Evolutionary conservation across 1,284 basidiomycete species (phyloP), one percentile per base, ranked within the genome.

Genomic region (Calocybe gambosa): DNA sequence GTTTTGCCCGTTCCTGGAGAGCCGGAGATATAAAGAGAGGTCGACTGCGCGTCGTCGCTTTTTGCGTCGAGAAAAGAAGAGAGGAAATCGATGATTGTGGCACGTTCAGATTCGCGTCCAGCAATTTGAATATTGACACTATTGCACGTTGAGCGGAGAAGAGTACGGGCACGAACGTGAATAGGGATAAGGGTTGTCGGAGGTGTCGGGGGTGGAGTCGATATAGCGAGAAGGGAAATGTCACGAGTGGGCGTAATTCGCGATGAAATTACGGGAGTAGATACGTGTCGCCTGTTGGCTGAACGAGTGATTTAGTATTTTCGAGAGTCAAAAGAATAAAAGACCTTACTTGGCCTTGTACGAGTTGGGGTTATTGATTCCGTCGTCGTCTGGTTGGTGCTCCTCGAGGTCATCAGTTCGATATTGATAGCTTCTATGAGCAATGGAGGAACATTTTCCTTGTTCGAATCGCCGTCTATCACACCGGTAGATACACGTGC

Each of bases 1-100:
- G 88, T 90, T 67, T 90, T 90, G 21, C 87, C 88, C 4, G 85
- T 86, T 0, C 87, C 88, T 12, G 88, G 87, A 0, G 84, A 73
- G 23, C 87, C 87, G 13, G 87, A 89, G 43, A 90, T 80, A 60
- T 88, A 90, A 44, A 90, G 68, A 23, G 74, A 71, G 12, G 71
- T 68, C 13, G 62, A 55, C 8, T 57, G 57, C 18, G 60, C 54
- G 18, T 60, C 59, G 35, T 58, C 56, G 13, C 58, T 50, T n/a
- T 58, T 56, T 21, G 53, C 55, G 26, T 64, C 55, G 39, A 79
- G 52, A 61, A 81, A 78, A 3, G 69, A 63, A 19, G 65, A 59
- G 52, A 88, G 59, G 62, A 88, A 89, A n/a, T 68, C 57, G 10
- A 66, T 59, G 56, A 89, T 79, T 15, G 62, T 58, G 18, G 67